Evolutionary conservation across 2,329 filamentous ascomycete genomes (phyloP), one percentile per base, ranked within the genome.

Genomic region (Fusarium duplospermum): DNA sequence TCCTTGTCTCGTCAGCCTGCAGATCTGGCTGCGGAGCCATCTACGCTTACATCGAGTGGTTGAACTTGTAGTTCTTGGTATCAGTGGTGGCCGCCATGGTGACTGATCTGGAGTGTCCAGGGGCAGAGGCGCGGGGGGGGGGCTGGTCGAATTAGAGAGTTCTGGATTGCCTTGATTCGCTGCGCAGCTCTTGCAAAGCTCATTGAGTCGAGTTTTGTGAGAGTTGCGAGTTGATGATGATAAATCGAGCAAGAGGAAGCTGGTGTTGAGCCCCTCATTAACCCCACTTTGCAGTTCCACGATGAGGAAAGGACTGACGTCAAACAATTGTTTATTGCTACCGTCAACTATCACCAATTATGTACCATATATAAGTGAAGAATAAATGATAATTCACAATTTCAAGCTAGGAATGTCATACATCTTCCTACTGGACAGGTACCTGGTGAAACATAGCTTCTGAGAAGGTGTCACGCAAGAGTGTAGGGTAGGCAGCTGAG

Each of bases 11-110:
- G 6, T 61, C 31, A 63, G 66, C 8, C 35, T 79, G 62, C n/a
- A 69, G 70, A 54, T 63, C 7, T 27, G 24, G 18, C 9, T 16
- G 14, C 18, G 33, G n/a, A 62, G 18, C 4, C 38, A 33, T 62
- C 35, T 56, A n/a, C 7, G 61, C 88, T 80, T 81, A 91, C 96
- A 98, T 98, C 66, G 93, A 93, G 87, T 96, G 94, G 84, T 96
- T 96, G 82, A 93, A 87, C 83, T 96, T 94, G 85, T 98, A 98
- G 71, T 89, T 93, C 74, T 86, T 87, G 2, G 89, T 86, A 73
- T 98, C 90, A 0, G 95, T 97, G 4, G 90, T 89, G 60, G 90
- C 89, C 73, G 93, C 89, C 90, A 95, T 97, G 3, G 90, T 89
- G 65, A 90, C 89, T 72, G 93, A 89, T 90, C 72, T 75, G n/a